Base-by-base conservation (phyloP, 2,329 filamentous ascomycete species). In the Clonostachys sp. region DNA sequence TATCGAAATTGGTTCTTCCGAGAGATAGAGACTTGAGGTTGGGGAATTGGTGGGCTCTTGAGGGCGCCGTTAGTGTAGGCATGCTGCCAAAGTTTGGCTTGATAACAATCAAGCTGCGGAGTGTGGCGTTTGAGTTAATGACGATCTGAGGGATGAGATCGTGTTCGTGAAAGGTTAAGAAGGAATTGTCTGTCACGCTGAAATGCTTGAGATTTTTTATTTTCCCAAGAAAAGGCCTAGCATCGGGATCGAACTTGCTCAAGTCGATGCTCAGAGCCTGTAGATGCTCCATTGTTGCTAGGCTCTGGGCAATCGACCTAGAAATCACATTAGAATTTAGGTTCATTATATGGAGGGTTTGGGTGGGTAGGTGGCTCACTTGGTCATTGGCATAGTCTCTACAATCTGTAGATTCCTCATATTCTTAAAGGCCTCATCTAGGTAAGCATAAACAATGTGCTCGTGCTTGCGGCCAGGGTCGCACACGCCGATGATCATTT, bases 151-250 rank as follows among this genome's bases (percentile, higher is more conserved):
- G n/a, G 13, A 16, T 14, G n/a, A 42, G 41, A 14, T 16, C 16
- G 4, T 1, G 13, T 3, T 24, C n/a, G 41, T 8, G 3, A 5
- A 16, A 7, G 14, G 2, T n/a, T 6, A n/a, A 42, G 14, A 4
- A 12, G 16, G 44, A 30, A 30, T 42, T 14, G 12, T 44, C 44
- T 8, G 36, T 34, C 2, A 57, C 6, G 10, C 7, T 18, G 4
- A 57, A 30, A 42, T 57, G 51, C 40, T 49, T 49, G 7, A 57
- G 36, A 12, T 54, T 49, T 34, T 53, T 49, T 12, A 58, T 39
- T 7, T 40, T 39, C 1, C 16, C 5, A 8, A 58, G 20, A 2
- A 42, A 12, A 1, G n/a, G 10, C 4, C 45, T 5, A 14, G 44
- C 36, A 2, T 3, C 35, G 4, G n/a, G 4, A 17, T 16, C 14